A percentile compares a stretch with the other conserved stretches of the same genome.
Evolutionary conservation across 306 rosid genomes (phyloP).

Genomic region (Ziziphus jujuba): DNA sequence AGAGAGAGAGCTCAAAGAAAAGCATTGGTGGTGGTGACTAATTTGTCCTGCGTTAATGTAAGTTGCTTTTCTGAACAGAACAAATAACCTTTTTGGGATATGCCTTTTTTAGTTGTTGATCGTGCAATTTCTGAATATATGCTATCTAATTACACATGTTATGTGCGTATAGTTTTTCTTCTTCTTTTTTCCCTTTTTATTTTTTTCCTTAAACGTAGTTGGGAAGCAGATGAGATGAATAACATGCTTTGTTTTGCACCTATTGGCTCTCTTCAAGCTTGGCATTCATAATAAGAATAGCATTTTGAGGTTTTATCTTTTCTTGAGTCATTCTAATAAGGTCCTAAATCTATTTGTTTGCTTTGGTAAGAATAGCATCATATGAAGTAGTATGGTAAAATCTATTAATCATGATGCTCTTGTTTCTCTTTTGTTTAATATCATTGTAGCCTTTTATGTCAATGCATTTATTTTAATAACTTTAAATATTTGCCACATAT

Average conservation of each 20-base stretch:
- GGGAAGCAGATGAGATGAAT: constrained; percentile 24
- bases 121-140: constrained; percentile 23
- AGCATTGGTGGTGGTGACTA: constrained; percentile 41
- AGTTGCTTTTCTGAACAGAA: constrained; percentile 34
- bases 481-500: not conserved
- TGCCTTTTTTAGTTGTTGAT: not conserved
- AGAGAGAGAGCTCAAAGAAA: constrained; percentile 15
- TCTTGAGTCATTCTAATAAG: constrained; percentile 5
- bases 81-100: constrained; percentile 8
- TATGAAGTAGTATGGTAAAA: constrained; percentile 14
- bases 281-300: constrained; percentile 16
- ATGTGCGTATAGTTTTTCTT: constrained; percentile 5
- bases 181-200: not conserved
- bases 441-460: not conserved
- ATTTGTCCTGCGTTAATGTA: constrained; percentile 37
- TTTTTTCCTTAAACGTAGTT: not conserved
- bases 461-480: not conserved
- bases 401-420: constrained; percentile 8
- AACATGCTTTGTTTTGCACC: constrained; percentile 20
- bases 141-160: constrained; percentile 23
- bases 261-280: not conserved
- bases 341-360: constrained; percentile 6
- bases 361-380: constrained; percentile 19
- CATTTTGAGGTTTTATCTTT: not conserved
- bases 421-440: not conserved